Percentiles rank a stretch among this genome's conserved stretches.
Evolutionary conservation across 305 asterid genomes (phyloP).

Genomic region (Rubia balearica): DNA sequence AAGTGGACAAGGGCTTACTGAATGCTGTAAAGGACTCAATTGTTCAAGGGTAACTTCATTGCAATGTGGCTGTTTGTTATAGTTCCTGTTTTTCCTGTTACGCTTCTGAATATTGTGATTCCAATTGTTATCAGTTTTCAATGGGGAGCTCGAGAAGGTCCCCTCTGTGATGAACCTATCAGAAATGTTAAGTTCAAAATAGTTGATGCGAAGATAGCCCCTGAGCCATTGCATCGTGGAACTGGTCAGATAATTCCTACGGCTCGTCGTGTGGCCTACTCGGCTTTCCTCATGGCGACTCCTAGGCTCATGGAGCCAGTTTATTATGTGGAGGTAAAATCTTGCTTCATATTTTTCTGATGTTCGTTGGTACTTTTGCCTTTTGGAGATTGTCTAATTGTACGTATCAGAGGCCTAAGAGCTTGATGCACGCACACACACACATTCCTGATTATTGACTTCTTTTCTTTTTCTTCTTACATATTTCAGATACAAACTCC

Average conservation of each 20-base stretch:
- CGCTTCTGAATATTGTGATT: constrained; percentile 13
- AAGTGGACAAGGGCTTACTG: constrained; percentile 85
- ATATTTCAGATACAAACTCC: constrained; percentile 85
- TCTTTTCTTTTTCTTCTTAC: background rate
- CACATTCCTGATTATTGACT: background rate
- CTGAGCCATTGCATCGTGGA: constrained; percentile 91
- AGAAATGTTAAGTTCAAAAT: constrained; percentile 92
- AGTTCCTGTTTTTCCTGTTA: constrained; percentile 6
- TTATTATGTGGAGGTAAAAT: constrained; percentile 74
- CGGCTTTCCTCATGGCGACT: constrained; percentile 94
- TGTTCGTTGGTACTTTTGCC: background rate
- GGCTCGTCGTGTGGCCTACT: constrained; percentile 93
- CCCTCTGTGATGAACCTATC: constrained; percentile 95
- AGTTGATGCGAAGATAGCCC: constrained; percentile 92
- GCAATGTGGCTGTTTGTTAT: background rate
- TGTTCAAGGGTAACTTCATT: constrained; percentile 75
- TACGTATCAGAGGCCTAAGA: background rate
- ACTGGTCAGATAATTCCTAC: constrained; percentile 98
- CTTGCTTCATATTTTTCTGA: background rate
- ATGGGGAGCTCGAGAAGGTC: constrained; percentile 99
- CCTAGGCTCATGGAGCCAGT: constrained; percentile 98
- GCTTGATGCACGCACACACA: background rate
- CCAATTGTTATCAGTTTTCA: constrained; percentile 56
- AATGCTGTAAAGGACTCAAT: constrained; percentile 87
- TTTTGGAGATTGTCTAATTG: background rate